Evolutionary conservation across 2,329 filamentous ascomycete species (phyloP).

Genomic region (Cladosporium sp.): DNA sequence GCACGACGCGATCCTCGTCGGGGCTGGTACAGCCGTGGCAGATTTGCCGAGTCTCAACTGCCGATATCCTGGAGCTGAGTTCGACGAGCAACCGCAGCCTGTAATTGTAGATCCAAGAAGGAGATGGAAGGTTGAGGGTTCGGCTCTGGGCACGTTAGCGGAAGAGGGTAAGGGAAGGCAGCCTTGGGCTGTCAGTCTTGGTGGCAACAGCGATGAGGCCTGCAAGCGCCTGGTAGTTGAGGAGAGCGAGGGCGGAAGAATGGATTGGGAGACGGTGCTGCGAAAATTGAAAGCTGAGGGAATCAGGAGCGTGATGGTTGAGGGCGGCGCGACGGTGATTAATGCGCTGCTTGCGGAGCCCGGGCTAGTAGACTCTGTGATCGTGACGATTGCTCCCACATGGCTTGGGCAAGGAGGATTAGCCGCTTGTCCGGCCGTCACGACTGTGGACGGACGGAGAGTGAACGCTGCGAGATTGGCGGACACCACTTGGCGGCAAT

Average conservation of each 20-base stretch:
- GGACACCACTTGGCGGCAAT: conserved; percentile 65
- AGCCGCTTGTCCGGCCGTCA: conserved; percentile 63
- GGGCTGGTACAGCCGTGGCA: conserved; percentile 73
- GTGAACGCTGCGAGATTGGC: conserved; percentile 58
- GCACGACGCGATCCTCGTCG: conserved; percentile 80
- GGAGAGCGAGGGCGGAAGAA: conserved; percentile 21
- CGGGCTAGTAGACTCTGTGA: conserved; percentile 64
- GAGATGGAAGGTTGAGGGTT: conserved; percentile 60
- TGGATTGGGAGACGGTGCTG: conserved; percentile 60
- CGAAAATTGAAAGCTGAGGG: conserved; percentile 51
- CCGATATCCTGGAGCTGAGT: conserved; percentile 52
- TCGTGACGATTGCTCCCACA: conserved; percentile 82
- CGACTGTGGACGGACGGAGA: conserved; percentile 42
- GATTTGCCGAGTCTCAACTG: conserved; percentile 86
- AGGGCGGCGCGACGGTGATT: conserved; percentile 78
- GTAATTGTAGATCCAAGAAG: conserved; percentile 72
- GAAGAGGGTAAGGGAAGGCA: conserved; percentile 60
- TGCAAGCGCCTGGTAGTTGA: background rate
- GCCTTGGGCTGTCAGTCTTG: conserved; percentile 61
- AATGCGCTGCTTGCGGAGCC: conserved; percentile 65
- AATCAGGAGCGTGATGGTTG: conserved; percentile 79
- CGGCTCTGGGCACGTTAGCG: conserved; percentile 61
- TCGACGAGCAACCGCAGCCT: conserved; percentile 65
- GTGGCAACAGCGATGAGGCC: conserved; percentile 31
- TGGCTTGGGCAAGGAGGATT: conserved; percentile 85